Evolutionary conservation across 2,329 filamentous ascomycete genomes (phyloP), one percentile per base, ranked within the genome.

Genomic region (Epicoccum nigrum): DNA sequence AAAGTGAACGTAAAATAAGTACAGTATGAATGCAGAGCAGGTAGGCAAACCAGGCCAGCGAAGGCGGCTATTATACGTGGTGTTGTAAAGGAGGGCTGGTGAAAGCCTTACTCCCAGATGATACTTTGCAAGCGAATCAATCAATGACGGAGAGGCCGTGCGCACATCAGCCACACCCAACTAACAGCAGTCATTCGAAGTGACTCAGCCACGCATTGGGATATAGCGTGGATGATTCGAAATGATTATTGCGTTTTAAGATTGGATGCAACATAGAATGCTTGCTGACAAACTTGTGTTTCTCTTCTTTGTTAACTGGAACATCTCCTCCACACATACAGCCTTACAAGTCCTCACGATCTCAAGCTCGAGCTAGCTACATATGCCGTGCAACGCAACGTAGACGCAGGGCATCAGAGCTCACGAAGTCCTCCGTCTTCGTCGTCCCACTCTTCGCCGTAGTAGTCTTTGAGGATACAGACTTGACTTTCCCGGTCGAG

Each of bases 401-500:
- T 12, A 44, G 2, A 34, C 28, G 23, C 39, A 49, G 23, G 12
- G 23, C 28, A 21, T 49, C 54, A 70, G 9, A 72, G 56, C 58
- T 74, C 81, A 20, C 71, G 70, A 55, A 84, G 68, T 7, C 79
- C 77, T 38, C 77, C 76, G 31, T 79, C 81, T 47, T 85, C 82
- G 47, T 79, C 69, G 45, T 77, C 78, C 61, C 77, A 83, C 59
- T 85, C 81, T 17, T 77, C 77, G 7, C 78, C 80, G 58, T 84
- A 85, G 40, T 75, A 76, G 35, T 74, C 71, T 45, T 69, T 73
- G 60, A 77, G 74, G 13, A 82, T 64, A 3, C 55, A 59, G n/a
- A 72, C 59, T 16, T 83, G 57, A 5, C 71, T 51, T 51, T 79
- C 79, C 33, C 72, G 67, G 60, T 82, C 79, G 2, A 66, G 65